Conservation (phyloP, 2,329 filamentous ascomycete species). For the Scortechinia acanthostroma region DNA sequence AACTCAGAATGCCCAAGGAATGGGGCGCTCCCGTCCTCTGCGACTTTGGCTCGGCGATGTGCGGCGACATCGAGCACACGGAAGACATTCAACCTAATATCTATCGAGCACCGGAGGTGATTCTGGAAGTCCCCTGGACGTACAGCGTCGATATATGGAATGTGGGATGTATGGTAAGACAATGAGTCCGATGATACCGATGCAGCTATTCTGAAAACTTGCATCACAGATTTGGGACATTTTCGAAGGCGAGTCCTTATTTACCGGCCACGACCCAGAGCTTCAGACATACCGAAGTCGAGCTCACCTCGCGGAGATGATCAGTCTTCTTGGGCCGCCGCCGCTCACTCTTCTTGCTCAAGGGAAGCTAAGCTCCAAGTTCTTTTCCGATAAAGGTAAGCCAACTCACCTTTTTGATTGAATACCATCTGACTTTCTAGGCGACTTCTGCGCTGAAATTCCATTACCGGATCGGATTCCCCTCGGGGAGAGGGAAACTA, state of each 20-base stretch:
- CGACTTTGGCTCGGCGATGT: conserved; percentile 37
- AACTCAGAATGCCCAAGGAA: conserved; percentile 20
- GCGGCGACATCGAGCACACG: conserved; percentile 19
- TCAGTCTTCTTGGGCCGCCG: conserved; percentile 32
- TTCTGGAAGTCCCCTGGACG: conserved; percentile 33
- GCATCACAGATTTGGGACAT: conserved; percentile 37
- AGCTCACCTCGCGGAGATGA: conserved; percentile 38
- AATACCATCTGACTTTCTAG: conserved; percentile 9
- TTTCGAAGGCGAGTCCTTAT: conserved; percentile 34
- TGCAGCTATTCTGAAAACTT: conserved; percentile 3
- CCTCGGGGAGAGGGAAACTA: conserved; percentile 25
- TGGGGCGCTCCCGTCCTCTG: conserved; percentile 29
- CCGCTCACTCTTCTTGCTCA: conserved; percentile 21
- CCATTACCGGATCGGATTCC: conserved; percentile 11
- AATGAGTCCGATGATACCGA: conserved; percentile 5
- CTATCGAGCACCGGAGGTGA: conserved; percentile 35
- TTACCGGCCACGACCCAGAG: conserved; percentile 28
- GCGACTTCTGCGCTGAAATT: conserved; percentile 12
- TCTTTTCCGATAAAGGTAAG: conserved; percentile 26
- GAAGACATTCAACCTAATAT: conserved; percentile 27
- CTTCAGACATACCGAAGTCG: conserved; percentile 27
- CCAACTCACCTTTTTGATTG: conserved; percentile 1
- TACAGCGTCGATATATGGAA: conserved; percentile 43
- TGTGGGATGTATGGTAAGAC: conserved; percentile 36
- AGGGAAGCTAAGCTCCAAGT: conserved; percentile 20